Evolutionary conservation across 1,139 yeast genomes (phyloP).

Genomic region (Pneumocystis oryctolagi): DNA sequence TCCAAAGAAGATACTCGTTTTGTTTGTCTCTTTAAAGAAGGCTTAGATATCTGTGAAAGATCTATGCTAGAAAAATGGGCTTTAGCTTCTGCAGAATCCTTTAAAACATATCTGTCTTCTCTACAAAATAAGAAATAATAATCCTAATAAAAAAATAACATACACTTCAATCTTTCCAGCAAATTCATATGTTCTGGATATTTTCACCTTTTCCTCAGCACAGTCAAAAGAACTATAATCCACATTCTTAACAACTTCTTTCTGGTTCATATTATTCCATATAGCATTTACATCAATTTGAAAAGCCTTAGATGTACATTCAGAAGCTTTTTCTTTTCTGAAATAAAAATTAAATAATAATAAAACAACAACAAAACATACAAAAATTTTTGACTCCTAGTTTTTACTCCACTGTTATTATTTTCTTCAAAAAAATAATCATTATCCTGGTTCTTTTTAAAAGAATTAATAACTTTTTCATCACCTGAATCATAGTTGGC

Average conservation of each 20-base stretch:
- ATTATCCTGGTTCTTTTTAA: background rate
- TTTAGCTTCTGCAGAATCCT: slow-evolving; percentile 10
- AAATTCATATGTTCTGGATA: slow-evolving; percentile 66
- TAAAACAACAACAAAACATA: slow-evolving; percentile 32
- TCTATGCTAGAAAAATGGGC: slow-evolving; percentile 13
- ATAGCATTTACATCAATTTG: slow-evolving; percentile 35
- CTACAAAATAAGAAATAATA: slow-evolving; percentile 69
- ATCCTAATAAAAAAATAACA: slow-evolving; percentile 57
- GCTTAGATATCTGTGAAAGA: slow-evolving; percentile 18
- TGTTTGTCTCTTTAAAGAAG: slow-evolving; percentile 26
- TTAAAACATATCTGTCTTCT: slow-evolving; percentile 15
- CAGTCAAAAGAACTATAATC: slow-evolving; percentile 11
- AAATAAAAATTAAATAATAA: slow-evolving; percentile 44
- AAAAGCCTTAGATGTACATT: slow-evolving; percentile 17
- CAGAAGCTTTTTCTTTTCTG: slow-evolving; percentile 29
- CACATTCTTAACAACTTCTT: slow-evolving; percentile 15
- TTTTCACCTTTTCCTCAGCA: slow-evolving; percentile 41
- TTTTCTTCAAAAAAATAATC: background rate
- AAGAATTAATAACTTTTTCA: slow-evolving; percentile 4
- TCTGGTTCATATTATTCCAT: slow-evolving; percentile 35
- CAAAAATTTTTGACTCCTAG: slow-evolving; percentile 16
- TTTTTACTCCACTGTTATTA: slow-evolving; percentile 10
- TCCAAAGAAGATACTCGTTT: slow-evolving; percentile 51
- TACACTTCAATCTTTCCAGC: slow-evolving; percentile 77
- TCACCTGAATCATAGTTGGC: slow-evolving; percentile 9